Conservation (phyloP, 2,329 filamentous ascomycete genomes). For the Penicillium sp. region DNA sequence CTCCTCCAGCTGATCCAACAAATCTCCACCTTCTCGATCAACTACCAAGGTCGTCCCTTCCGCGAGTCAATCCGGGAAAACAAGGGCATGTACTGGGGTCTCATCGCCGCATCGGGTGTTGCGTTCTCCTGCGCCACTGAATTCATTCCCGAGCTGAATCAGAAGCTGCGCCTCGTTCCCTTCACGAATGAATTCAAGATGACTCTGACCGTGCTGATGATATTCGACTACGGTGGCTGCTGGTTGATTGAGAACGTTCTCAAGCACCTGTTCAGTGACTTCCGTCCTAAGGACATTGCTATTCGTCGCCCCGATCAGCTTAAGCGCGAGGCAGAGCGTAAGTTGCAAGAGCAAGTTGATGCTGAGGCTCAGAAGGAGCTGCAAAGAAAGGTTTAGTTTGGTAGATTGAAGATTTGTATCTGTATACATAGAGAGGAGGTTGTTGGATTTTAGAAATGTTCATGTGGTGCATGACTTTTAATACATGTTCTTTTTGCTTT, state of each 20-base stretch:
- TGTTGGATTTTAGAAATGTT: slow-evolving; percentile 17
- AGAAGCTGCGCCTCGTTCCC: slow-evolving; percentile 86
- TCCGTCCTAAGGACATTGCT: slow-evolving; percentile 90
- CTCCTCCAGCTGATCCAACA: slow-evolving; percentile 97
- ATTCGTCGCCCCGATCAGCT: slow-evolving; percentile 82
- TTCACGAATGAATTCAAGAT: slow-evolving; percentile 86
- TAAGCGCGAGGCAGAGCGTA: slow-evolving; percentile 68
- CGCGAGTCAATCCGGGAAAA: slow-evolving; percentile 94
- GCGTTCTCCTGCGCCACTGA: slow-evolving; percentile 95
- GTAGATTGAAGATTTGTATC: slow-evolving; percentile 9
- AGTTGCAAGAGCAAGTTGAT: slow-evolving; percentile 56
- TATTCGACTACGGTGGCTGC: slow-evolving; percentile 82
- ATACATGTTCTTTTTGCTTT: slow-evolving; percentile 13
- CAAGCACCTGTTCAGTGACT: slow-evolving; percentile 85
- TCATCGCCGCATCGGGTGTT: slow-evolving; percentile 82
- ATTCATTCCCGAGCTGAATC: slow-evolving; percentile 91
- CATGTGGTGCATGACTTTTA: slow-evolving; percentile 14
- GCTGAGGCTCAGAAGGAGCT: slow-evolving; percentile 40
- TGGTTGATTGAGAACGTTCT: slow-evolving; percentile 82
- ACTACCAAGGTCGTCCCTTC: slow-evolving; percentile 98
- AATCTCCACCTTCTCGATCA: slow-evolving; percentile 98
- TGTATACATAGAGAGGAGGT: slow-evolving; percentile 25
- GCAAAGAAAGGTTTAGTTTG: slow-evolving; percentile 28
- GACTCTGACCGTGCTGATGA: slow-evolving; percentile 80
- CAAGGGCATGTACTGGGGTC: slow-evolving; percentile 96